A percentile compares a stretch with the other conserved stretches of the same genome.
These are phyloP conservation scores for Ophiostoma sp. DNA, from an alignment of 2,329 filamentous ascomycete species.

Conservation along the genomic window DNA sequence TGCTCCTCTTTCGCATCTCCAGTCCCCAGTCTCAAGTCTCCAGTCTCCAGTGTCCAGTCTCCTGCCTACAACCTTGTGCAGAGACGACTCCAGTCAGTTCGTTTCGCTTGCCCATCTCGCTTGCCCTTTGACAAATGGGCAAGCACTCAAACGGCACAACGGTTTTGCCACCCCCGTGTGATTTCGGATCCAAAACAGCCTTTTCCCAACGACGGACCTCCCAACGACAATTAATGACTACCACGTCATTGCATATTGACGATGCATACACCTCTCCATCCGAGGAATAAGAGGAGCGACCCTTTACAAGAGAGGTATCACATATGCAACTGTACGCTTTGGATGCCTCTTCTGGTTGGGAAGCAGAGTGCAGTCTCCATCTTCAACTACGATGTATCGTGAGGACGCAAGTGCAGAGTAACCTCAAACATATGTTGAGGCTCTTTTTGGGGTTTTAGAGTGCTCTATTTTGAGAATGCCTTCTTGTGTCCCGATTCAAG, in stretches of 20 bases:
- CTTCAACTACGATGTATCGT: background rate
- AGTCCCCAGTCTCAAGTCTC: no score
- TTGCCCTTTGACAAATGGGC: background rate
- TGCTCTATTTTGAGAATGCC: background rate
- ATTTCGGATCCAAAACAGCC: background rate
- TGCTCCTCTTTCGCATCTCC: no score
- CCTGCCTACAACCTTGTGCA: background rate
- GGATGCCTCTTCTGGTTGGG: constrained; percentile 6
- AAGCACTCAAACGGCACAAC: background rate
- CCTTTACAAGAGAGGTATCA: background rate
- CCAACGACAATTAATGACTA: background rate
- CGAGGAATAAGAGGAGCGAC: background rate
- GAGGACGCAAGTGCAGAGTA: background rate
- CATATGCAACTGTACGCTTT: background rate
- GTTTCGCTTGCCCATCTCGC: background rate
- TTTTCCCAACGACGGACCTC: background rate
- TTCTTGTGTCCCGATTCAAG: background rate
- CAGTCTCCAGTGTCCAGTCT: background rate
- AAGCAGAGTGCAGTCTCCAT: background rate
- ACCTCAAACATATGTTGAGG: background rate
- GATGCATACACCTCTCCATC: constrained; percentile 9
- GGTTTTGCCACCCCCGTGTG: constrained; percentile 19
- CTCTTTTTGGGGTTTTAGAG: background rate
- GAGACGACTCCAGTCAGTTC: background rate
- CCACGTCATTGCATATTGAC: background rate